Percentiles rank a stretch among this genome's conserved stretches.
phyloP scores from a whole-genome alignment of 2,329 filamentous ascomycete genomes.

The Cordyceps farinosa region DNA sequence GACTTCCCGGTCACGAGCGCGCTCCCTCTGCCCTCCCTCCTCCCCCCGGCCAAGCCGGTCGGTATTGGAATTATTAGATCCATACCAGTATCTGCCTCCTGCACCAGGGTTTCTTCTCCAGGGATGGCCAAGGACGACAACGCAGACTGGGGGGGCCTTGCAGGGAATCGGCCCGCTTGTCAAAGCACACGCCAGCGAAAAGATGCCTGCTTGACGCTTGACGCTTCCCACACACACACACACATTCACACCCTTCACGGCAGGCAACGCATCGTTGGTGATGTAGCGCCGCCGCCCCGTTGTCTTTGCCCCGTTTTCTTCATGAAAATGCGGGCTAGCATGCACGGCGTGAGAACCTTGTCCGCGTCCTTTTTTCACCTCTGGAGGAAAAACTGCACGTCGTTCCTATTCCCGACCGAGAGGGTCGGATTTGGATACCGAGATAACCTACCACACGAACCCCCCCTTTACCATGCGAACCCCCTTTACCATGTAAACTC shows the following conservation, averaged over 20 bases:
- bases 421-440: not conserved
- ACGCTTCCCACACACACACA: too few relatives aligned
- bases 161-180: not conserved
- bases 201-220: not conserved
- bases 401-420: not conserved
- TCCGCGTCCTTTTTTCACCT: not conserved
- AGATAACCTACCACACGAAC: not conserved
- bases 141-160: too few relatives aligned
- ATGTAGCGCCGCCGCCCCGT: not conserved
- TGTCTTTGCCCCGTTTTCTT: not conserved
- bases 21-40: too few relatives aligned
- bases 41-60: too few relatives aligned
- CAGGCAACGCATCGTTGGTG: not conserved
- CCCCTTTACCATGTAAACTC: too few relatives aligned
- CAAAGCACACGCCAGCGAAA: not conserved
- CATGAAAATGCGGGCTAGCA: not conserved
- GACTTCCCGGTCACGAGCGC: too few relatives aligned
- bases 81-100: too few relatives aligned
- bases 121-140: too few relatives aligned
- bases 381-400: not conserved
- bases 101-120: too few relatives aligned
- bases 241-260: not conserved
- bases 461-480: too few relatives aligned
- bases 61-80: too few relatives aligned
- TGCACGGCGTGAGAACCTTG: conserved; percentile 12